Percentiles rank a stretch among this genome's conserved stretches.
phyloP scores from a whole-genome alignment of 2,329 filamentous ascomycete genomes.

The Ophiostoma sp. region DNA sequence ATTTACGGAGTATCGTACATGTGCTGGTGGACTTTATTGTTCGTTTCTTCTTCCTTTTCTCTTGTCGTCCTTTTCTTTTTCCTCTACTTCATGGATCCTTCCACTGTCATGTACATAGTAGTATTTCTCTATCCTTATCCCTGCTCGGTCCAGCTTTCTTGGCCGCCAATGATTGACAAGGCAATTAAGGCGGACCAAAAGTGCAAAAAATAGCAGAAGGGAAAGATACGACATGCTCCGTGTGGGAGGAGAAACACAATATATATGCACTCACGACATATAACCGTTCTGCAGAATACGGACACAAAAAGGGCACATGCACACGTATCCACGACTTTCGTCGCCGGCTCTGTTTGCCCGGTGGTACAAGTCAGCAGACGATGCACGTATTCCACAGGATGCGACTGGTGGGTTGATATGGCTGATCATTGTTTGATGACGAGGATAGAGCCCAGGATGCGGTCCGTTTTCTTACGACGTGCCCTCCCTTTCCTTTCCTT shows the following conservation, averaged over 20 bases:
- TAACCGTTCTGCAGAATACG: background rate
- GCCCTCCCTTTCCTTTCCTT: background rate
- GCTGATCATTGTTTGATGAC: background rate
- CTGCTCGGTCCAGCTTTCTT: background rate
- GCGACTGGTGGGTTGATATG: background rate
- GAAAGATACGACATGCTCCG: background rate
- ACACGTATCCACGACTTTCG: background rate
- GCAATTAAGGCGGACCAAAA: background rate
- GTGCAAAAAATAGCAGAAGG: background rate
- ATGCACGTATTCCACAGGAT: background rate
- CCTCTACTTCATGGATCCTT: background rate
- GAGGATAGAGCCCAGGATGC: background rate
- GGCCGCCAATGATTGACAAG: background rate
- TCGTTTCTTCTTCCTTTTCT: background rate
- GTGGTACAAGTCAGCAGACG: background rate
- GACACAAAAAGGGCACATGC: background rate
- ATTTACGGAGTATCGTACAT: background rate
- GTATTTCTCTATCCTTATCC: background rate
- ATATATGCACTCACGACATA: background rate
- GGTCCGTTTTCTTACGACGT: background rate
- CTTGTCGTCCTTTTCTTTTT: background rate
- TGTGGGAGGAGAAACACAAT: background rate
- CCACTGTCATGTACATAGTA: background rate
- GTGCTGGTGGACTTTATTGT: background rate
- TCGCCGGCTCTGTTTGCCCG: background rate